Evolutionary conservation across 306 rosid species (phyloP).

Genomic region (Cucumis melo): DNA sequence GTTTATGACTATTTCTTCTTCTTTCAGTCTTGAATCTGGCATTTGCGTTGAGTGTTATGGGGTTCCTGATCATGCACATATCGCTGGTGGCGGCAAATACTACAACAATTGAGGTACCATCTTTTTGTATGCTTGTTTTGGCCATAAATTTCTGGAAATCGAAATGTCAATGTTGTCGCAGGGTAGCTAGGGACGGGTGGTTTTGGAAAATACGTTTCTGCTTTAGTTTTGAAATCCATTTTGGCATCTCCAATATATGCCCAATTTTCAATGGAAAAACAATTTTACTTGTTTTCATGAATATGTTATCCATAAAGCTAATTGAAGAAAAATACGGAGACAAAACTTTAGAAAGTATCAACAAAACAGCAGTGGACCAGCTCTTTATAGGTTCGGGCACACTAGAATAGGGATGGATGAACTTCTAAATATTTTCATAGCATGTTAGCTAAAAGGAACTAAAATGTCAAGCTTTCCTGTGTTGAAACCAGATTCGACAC

Average conservation of each 20-base stretch:
- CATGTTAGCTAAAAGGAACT: not conserved
- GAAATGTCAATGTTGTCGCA: not conserved
- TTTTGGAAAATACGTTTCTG: not conserved
- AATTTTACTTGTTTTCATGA: not conserved
- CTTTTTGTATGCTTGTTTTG: not conserved
- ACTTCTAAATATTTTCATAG: not conserved
- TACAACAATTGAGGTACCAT: slow-evolving; percentile 81
- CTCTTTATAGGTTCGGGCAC: not conserved
- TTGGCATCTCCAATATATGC: not conserved
- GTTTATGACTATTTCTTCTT: slow-evolving; percentile 15
- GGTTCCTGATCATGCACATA: slow-evolving; percentile 90
- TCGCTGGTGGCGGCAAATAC: slow-evolving; percentile 84
- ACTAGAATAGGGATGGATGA: not conserved
- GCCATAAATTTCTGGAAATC: not conserved
- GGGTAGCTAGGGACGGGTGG: not conserved
- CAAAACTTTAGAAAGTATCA: not conserved
- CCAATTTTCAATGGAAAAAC: not conserved
- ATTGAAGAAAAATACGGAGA: not conserved
- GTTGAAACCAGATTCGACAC: not conserved
- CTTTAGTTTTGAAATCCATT: not conserved
- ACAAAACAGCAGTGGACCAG: not conserved
- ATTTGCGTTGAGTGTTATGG: slow-evolving; percentile 83
- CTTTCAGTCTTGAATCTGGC: slow-evolving; percentile 84
- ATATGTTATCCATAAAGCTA: not conserved
- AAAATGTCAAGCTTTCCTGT: not conserved